Evolutionary conservation across 495 filamentous ascomycete species (phyloP).

Genomic region (Pyrenopolyporus hunteri): DNA sequence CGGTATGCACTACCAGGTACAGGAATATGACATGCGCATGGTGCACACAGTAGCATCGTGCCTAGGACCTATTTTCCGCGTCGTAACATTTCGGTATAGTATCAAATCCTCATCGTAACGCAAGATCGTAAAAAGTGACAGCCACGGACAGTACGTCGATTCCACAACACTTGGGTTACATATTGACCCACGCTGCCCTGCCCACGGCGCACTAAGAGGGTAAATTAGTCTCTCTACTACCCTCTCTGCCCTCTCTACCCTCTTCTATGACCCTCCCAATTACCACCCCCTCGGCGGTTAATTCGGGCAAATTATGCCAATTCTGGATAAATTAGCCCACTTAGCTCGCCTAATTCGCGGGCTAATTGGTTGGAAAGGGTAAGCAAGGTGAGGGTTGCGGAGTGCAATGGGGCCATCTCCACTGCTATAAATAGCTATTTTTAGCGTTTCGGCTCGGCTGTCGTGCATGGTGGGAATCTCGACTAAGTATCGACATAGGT

Average conservation of each 20-base stretch:
- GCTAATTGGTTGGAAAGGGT: slow-evolving; percentile 34
- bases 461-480: slow-evolving; percentile 26
- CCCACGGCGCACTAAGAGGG: slow-evolving; percentile 1
- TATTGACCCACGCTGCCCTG: no score
- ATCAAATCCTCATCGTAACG: not conserved
- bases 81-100: not conserved
- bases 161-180: no score
- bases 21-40: not conserved
- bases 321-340: slow-evolving; percentile 29
- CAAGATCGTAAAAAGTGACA: no score
- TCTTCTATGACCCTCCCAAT: no score
- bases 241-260: no score
- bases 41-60: not conserved
- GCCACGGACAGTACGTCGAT: no score
- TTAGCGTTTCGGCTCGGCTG: slow-evolving; percentile 40
- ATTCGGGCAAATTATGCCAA: slow-evolving; percentile 33
- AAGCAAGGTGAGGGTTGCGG: slow-evolving; percentile 29
- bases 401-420: slow-evolving; percentile 20
- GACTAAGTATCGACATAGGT: not conserved
- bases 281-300: slow-evolving; percentile 36
- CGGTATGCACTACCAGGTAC: no score
- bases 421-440: slow-evolving; percentile 45
- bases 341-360: slow-evolving; percentile 6
- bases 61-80: not conserved
- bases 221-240: slow-evolving; percentile 17